Evolutionary conservation across 495 filamentous ascomycete genomes (phyloP).

Genomic region (Delitschia confertaspora): DNA sequence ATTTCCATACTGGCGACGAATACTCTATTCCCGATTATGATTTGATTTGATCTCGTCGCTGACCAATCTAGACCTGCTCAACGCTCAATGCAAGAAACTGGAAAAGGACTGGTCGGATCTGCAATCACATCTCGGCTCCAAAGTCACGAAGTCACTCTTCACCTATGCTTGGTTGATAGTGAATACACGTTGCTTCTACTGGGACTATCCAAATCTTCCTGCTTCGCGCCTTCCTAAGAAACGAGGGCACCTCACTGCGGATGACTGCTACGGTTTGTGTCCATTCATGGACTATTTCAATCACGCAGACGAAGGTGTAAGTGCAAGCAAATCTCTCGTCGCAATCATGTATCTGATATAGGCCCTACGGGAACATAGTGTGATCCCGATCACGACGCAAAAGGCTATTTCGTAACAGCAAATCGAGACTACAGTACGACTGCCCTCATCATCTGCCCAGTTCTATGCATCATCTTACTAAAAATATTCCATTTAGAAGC

Average conservation of each 20-base stretch:
- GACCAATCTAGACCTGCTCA: slow-evolving; percentile 39
- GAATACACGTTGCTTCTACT: slow-evolving; percentile 75
- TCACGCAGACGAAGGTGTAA: slow-evolving; percentile 50
- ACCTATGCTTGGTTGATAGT: slow-evolving; percentile 70
- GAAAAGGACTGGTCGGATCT: slow-evolving; percentile 22
- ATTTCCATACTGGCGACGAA: neutral
- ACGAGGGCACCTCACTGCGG: slow-evolving; percentile 40
- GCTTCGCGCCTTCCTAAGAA: slow-evolving; percentile 39
- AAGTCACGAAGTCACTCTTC: slow-evolving; percentile 37
- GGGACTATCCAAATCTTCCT: slow-evolving; percentile 40
- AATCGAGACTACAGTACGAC: slow-evolving; percentile 46
- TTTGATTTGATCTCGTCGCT: neutral
- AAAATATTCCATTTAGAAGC: slow-evolving; percentile 20
- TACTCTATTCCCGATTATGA: neutral
- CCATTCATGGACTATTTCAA: slow-evolving; percentile 89
- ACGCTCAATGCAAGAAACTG: slow-evolving; percentile 54
- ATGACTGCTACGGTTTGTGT: slow-evolving; percentile 71
- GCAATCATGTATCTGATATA: slow-evolving; percentile 11
- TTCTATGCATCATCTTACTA: neutral
- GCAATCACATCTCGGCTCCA: slow-evolving; percentile 1
- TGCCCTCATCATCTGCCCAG: neutral
- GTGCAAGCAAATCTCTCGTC: slow-evolving; percentile 25
- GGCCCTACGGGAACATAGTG: slow-evolving; percentile 41
- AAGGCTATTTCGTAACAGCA: slow-evolving; percentile 54
- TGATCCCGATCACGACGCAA: slow-evolving; percentile 49